These are phyloP conservation scores for Ramaria sp. DNA, from an alignment of 768 basidiomycete species.

Conservation along the genomic window DNA sequence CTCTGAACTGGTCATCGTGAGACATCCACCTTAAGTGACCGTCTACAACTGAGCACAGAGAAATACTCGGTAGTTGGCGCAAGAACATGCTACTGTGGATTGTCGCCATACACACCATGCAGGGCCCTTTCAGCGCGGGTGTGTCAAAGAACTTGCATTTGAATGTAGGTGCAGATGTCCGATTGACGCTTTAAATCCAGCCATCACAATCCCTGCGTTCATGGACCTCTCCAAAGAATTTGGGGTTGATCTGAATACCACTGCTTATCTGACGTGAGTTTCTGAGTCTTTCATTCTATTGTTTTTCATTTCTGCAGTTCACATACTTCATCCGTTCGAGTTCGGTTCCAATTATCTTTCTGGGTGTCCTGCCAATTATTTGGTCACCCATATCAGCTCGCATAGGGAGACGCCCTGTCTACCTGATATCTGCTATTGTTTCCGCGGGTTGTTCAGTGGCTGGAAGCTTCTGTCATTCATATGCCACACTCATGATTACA, in stretches of 20 bases:
- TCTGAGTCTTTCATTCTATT: background rate
- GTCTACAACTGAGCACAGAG: background rate
- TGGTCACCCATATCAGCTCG: background rate
- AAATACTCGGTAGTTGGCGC: background rate
- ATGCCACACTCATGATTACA: slow-evolving; percentile 1
- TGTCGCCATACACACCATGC: background rate
- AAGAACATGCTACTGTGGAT: background rate
- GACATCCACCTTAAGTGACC: background rate
- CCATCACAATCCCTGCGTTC: background rate
- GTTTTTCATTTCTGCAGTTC: background rate
- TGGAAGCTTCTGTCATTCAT: slow-evolving; percentile 3
- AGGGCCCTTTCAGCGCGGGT: background rate
- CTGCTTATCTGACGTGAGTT: background rate
- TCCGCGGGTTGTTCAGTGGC: background rate
- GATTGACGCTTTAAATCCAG: background rate
- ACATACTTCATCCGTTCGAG: background rate
- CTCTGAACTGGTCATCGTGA: background rate
- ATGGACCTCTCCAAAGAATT: slow-evolving; percentile 4
- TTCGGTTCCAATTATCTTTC: background rate
- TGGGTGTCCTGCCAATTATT: background rate
- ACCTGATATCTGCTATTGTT: background rate
- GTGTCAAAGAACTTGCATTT: background rate
- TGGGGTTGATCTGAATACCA: background rate
- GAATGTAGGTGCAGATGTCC: background rate
- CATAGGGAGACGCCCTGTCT: background rate